phyloP scores from a whole-genome alignment of 768 basidiomycete genomes.

The Clavaria fumosa region DNA sequence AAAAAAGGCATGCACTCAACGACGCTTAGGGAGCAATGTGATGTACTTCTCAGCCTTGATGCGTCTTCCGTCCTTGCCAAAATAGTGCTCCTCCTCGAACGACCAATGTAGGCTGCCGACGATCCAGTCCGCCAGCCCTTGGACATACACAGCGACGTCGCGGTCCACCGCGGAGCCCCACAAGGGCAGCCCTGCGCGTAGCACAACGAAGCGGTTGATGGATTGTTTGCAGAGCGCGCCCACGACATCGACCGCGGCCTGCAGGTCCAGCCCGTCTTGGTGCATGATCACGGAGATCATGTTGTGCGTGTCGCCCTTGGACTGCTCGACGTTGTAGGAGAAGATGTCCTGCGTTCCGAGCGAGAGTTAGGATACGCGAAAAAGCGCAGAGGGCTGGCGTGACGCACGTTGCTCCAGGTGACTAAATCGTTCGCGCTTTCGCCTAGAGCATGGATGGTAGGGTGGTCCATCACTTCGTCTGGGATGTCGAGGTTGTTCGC shows the following conservation, averaged over 20 bases:
- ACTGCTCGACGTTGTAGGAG: conserved; percentile 26
- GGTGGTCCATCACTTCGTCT: conserved; percentile 35
- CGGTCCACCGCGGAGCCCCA: conserved; percentile 20
- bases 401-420: conserved; percentile 28
- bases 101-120: conserved; percentile 7
- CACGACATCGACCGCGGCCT: conserved; percentile 25
- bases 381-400: conserved; percentile 1
- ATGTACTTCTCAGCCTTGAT: conserved; percentile 16
- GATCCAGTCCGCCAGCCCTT: conserved; percentile 27
- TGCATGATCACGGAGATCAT: conserved; percentile 27
- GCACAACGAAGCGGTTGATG: conserved; percentile 19
- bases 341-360: conserved; percentile 27
- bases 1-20: no score
- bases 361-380: not conserved
- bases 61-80: conserved; percentile 15
- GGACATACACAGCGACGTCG: conserved; percentile 21
- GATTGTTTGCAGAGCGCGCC: conserved; percentile 17
- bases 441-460: conserved; percentile 28
- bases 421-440: conserved; percentile 36
- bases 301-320: conserved; percentile 27
- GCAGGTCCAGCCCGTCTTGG: conserved; percentile 18
- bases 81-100: conserved; percentile 28
- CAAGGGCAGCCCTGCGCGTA: conserved; percentile 18
- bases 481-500: conserved; percentile 35
- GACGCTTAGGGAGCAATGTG: conserved; percentile 5